Evolutionary conservation across 257 asterid species (phyloP), one percentile per base, ranked within the genome.

Genomic region (Apocynum venetum): DNA sequence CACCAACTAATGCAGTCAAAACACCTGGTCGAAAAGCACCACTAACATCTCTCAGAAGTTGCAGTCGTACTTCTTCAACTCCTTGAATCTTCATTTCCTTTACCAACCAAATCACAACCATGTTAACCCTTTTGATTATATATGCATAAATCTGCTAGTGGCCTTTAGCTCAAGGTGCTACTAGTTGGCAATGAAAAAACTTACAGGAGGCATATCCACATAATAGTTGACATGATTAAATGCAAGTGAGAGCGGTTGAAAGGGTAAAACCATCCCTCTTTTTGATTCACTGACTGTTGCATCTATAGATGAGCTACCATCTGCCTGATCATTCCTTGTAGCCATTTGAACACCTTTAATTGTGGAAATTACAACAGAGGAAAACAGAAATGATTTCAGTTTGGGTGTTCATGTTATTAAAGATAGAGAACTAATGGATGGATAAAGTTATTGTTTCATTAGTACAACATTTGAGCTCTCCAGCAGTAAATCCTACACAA

Each of bases 171-270:
- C 19, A 63, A 11, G 69, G 17, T 35, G 38, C 71, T 38, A 65
- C 25, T 13, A 36, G 10, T 38, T 0, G 31, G 49, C 2, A 38
- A 36, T 66, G 48, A 66, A 15, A 4, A 25, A 46, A 76, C 97
- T 84, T 86, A 93, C 98, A 44, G 90, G 80, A n/a, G 97, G 98
- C 98, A 91, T 93, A 56, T 90, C 93, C 4, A 93, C 98, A 52
- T 84, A 89, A 87, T 93, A 93, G 49, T 89, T 89, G 63, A 91
- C 90, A 75, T 89, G 94, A 84, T 85, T 81, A 86, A 93, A 93
- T 36, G 94, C 86, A 73, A 93, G 93, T 70, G 97, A 93, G 73
- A 93, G 93, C 4, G 94, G 96, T 81, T 89, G 83, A 56, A 89
- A 93, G 20, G 98, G 98, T 75, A 91, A 80, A 70, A 91, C 88